Percentiles rank a stretch among this genome's conserved stretches.
Conservation (phyloP, 768 basidiomycete species). For the Leccinum rimulosum region DNA sequence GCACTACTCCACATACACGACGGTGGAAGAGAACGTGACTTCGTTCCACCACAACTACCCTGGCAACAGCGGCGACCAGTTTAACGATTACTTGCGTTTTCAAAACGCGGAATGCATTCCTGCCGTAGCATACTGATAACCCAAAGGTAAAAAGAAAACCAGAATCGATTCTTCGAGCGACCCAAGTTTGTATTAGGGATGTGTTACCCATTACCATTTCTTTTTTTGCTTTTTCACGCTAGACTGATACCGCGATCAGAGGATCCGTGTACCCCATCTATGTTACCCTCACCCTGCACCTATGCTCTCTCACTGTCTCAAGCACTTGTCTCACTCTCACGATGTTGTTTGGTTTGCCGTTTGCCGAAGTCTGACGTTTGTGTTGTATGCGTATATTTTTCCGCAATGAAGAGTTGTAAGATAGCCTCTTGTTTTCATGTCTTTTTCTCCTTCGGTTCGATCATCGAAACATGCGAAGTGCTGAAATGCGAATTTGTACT, state of each 20-base stretch:
- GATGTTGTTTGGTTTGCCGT: background rate
- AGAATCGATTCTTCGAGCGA: background rate
- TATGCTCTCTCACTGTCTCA: conserved; percentile 5
- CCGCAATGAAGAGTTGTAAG: background rate
- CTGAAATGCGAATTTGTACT: too few relatives aligned
- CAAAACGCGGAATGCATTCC: conserved; percentile 16
- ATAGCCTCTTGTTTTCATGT: background rate
- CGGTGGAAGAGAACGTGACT: background rate
- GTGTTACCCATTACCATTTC: background rate
- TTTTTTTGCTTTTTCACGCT: background rate
- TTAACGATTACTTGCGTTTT: conserved; percentile 19
- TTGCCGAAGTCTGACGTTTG: background rate
- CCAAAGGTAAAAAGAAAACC: background rate
- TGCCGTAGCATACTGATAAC: conserved; percentile 20
- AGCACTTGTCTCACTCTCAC: background rate
- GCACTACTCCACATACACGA: conserved; percentile 11
- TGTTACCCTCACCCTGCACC: background rate
- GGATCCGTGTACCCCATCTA: background rate
- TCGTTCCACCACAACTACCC: conserved; percentile 13
- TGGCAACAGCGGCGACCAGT: background rate
- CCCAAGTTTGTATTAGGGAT: background rate
- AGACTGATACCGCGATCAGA: conserved; percentile 1
- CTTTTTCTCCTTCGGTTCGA: background rate
- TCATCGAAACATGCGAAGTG: background rate
- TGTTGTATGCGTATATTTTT: background rate